Evolutionary conservation across 148 eudicot species (phyloP).

Genomic region (Cornus kousa): DNA sequence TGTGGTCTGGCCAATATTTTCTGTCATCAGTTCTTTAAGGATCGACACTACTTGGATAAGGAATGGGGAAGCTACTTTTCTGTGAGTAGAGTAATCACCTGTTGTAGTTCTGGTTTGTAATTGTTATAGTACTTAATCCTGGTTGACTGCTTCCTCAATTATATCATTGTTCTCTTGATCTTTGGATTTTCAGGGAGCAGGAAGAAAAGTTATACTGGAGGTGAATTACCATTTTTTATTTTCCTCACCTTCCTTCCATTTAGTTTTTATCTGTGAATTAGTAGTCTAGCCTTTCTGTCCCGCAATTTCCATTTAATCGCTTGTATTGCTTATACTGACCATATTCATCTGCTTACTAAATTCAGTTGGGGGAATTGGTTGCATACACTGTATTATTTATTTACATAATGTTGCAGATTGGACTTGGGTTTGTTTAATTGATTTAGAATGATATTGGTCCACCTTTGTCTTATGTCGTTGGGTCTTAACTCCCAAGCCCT

Average conservation of each 20-base stretch:
- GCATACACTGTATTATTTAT: not conserved
- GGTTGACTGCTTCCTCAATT: not conserved
- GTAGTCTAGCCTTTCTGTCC: not conserved
- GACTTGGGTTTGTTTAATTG: not conserved
- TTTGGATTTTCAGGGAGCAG: constrained; percentile 53
- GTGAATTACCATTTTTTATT: constrained; percentile 26
- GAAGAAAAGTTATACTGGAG: constrained; percentile 73
- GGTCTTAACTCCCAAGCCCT: too few relatives aligned
- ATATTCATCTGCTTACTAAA: not conserved
- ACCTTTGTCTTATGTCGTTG: too few relatives aligned
- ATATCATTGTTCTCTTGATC: not conserved
- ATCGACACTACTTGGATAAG: constrained; percentile 94
- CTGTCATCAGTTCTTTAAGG: constrained; percentile 82
- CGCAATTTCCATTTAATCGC: not conserved
- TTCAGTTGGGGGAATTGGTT: not conserved
- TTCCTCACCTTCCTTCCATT: not conserved
- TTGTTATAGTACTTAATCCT: not conserved
- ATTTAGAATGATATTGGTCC: not conserved
- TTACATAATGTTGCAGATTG: not conserved
- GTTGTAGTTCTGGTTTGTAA: not conserved
- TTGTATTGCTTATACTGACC: not conserved
- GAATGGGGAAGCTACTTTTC: constrained; percentile 91
- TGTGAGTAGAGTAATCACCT: constrained; percentile 45
- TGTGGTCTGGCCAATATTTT: constrained; percentile 4
- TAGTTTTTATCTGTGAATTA: not conserved